Evolutionary conservation across 2,329 filamentous ascomycete species (phyloP).

Genomic region (Emergomyces pasteurianus): DNA sequence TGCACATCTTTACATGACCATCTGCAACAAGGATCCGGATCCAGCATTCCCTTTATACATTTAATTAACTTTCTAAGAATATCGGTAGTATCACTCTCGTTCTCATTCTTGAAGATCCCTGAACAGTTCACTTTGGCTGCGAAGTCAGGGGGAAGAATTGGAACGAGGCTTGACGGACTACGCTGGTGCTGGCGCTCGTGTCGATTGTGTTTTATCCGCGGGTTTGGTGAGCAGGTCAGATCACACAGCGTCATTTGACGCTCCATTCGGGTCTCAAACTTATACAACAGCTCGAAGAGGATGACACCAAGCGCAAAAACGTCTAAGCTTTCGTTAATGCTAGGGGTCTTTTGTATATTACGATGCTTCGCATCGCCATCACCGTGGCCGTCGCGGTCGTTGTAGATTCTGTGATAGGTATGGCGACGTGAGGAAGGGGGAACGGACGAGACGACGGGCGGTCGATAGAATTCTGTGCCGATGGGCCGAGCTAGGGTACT

Average conservation of each 20-base stretch:
- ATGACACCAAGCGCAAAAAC: conserved; percentile 52
- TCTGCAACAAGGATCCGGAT: conserved; percentile 22
- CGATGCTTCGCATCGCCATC: neutral
- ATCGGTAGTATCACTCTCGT: conserved; percentile 18
- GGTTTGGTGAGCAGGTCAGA: conserved; percentile 22
- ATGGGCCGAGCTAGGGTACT: conserved; percentile 31
- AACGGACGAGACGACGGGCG: conserved; percentile 24
- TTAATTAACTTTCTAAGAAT: conserved; percentile 16
- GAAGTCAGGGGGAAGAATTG: conserved; percentile 27
- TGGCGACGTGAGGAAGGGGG: neutral
- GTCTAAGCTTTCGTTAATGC: conserved; percentile 42
- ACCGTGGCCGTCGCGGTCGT: conserved; percentile 1
- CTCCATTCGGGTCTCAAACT: conserved; percentile 41
- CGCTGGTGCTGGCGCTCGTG: conserved; percentile 10
- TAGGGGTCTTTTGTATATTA: neutral
- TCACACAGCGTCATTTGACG: conserved; percentile 32
- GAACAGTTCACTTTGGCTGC: conserved; percentile 26
- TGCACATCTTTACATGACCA: conserved; percentile 29
- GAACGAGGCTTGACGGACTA: neutral
- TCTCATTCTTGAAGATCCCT: conserved; percentile 14
- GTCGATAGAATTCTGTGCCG: conserved; percentile 52
- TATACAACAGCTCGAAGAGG: conserved; percentile 48
- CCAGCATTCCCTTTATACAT: conserved; percentile 33
- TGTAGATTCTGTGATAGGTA: neutral
- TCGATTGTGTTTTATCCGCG: neutral